Evolutionary conservation across 2,329 filamentous ascomycete genomes (phyloP).

Genomic region (Keithomyces neogunnii): DNA sequence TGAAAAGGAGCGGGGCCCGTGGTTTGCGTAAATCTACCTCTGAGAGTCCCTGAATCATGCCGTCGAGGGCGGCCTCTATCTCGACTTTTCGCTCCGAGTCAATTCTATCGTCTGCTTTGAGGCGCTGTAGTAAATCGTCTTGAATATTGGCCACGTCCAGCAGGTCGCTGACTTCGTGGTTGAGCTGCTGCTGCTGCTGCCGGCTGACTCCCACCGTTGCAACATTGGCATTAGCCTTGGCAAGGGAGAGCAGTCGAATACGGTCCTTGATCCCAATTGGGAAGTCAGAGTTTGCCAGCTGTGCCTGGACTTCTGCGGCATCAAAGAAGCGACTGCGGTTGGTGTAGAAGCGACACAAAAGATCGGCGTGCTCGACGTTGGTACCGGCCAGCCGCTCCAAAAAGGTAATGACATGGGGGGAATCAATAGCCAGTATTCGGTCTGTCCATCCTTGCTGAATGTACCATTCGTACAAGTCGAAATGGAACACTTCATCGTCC

Average conservation of each 20-base stretch:
- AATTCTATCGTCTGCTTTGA: conserved; percentile 66
- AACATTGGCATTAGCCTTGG: conserved; percentile 87
- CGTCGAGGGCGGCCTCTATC: conserved; percentile 62
- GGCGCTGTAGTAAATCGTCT: conserved; percentile 75
- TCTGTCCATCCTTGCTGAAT: conserved; percentile 77
- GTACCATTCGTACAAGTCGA: conserved; percentile 97
- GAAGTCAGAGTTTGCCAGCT: conserved; percentile 79
- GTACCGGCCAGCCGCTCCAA: conserved; percentile 66
- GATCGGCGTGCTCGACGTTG: conserved; percentile 72
- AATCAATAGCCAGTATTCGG: conserved; percentile 75
- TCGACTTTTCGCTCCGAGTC: conserved; percentile 51
- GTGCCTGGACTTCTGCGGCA: conserved; percentile 77
- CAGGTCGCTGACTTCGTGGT: conserved; percentile 76
- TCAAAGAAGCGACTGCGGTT: conserved; percentile 77
- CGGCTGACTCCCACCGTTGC: conserved; percentile 67
- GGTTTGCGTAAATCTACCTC: conserved; percentile 42
- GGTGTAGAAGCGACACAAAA: conserved; percentile 88
- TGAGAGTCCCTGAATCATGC: conserved; percentile 67
- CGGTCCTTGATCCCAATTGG: conserved; percentile 70
- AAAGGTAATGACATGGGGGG: conserved; percentile 78
- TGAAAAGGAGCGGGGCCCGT: background rate
- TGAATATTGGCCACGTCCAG: conserved; percentile 94
- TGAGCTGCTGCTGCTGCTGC: conserved; percentile 74
- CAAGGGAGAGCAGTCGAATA: conserved; percentile 81
- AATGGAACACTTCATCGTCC: conserved; percentile 89